phyloP scores from a whole-genome alignment of 2,329 filamentous ascomycete species.

The Stemphylium vesicarium region DNA sequence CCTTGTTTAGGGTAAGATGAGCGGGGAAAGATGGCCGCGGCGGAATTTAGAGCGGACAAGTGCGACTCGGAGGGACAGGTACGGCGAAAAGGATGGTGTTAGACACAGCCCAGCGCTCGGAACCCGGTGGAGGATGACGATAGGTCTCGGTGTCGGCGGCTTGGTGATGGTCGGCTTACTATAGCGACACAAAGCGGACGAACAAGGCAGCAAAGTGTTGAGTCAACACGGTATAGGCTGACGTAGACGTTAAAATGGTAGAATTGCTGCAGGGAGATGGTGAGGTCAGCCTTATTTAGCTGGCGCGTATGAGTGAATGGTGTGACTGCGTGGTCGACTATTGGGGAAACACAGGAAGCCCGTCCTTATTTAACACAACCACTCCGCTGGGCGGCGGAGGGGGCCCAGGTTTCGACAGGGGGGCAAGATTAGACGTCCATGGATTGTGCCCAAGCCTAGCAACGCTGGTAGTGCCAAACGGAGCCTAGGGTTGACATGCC shows the following conservation, averaged over 20 bases:
- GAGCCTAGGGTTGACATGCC: slow-evolving; percentile 25
- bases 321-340: slow-evolving; percentile 17
- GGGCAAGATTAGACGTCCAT: slow-evolving; percentile 20
- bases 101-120: slow-evolving; percentile 19
- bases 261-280: slow-evolving; percentile 18
- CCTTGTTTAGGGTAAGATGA: slow-evolving; percentile 10
- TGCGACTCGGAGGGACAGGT: slow-evolving; percentile 15
- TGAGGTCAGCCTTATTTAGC: slow-evolving; percentile 37
- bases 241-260: slow-evolving; percentile 6
- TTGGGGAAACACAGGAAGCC: slow-evolving; percentile 23
- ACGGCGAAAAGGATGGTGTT: slow-evolving; percentile 15
- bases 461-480: slow-evolving; percentile 21
- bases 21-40: slow-evolving; percentile 21
- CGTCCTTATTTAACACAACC: slow-evolving; percentile 36
- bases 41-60: slow-evolving; percentile 23
- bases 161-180: slow-evolving; percentile 29
- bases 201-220: slow-evolving; percentile 8
- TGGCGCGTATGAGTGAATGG: slow-evolving; percentile 13
- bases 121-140: slow-evolving; percentile 27
- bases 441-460: slow-evolving; percentile 15
- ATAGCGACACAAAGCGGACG: slow-evolving; percentile 5
- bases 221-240: slow-evolving; percentile 11
- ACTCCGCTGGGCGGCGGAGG: slow-evolving; percentile 38
- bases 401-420: slow-evolving; percentile 27
- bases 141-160: slow-evolving; percentile 22